Base-by-base conservation (phyloP, 1,139 yeast species). In the Candida sojae region DNA sequence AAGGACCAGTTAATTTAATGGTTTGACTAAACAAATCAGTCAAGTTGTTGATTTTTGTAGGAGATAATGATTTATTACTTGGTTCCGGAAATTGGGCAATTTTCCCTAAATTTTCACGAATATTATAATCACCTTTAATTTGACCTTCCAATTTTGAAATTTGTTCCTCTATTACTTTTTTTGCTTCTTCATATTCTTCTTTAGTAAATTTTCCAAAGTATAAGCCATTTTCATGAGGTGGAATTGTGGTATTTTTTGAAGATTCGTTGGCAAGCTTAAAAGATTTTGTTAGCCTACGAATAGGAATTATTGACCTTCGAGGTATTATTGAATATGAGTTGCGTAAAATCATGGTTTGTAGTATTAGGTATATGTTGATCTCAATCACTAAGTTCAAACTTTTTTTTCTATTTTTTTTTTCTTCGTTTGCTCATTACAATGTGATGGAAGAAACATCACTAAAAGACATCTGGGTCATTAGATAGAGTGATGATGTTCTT, bases 1-100 rank as follows among this genome's bases (percentile, higher is more conserved):
- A 70, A 0, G 96, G 96, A 0, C 96, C 96, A 0, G 88, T 83
- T 1, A 89, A 76, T 58, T 81, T 77, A 57, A 86, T 84, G 3
- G 84, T 73, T 54, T 80, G 79, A 34, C 67, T 66, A 43, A 82
- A 64, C n/a, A 82, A 67, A 48, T 70, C 74, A 29, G 72, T 54
- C 49, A 78, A 62, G 48, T 64, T 64, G 43, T 62, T 56, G 37
- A 72, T 55, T 36, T 57, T 55, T 12, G 54, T 53, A 10, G 62
- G 51, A 9, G 49, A 35, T 5, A 29, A n/a, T 50, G 39, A 9
- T 56, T 56, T 36, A 21, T 40, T 17, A 3, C 44, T 39, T 13
- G 50, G 47, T 48, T 53, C 54, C 0, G 79, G 79, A 52, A 73
- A 71, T 53, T 68, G 73, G 6, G 70, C 64, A 62, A 72, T 64